Conservation (phyloP, 768 basidiomycete species). For the Kwoniella heveanensis region DNA sequence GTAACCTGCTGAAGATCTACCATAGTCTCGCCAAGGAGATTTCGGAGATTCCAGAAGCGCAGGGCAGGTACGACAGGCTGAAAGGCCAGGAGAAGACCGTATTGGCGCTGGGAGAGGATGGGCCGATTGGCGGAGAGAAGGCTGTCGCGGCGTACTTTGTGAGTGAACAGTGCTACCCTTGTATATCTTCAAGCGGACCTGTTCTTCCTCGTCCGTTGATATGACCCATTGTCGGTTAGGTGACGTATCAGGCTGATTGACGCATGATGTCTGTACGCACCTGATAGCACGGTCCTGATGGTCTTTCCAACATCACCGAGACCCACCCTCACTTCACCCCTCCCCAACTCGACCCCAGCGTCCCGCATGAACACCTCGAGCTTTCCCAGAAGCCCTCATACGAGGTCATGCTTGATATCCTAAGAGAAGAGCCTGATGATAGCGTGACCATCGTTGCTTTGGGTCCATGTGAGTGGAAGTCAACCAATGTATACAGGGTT, state of each 20-base stretch:
- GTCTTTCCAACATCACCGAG: slow-evolving; percentile 55
- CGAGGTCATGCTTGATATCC: slow-evolving; percentile 53
- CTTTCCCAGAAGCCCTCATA: slow-evolving; percentile 37
- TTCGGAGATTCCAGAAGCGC: slow-evolving; percentile 62
- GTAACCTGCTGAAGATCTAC: slow-evolving; percentile 76
- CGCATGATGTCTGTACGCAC: not conserved
- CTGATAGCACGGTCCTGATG: slow-evolving; percentile 56
- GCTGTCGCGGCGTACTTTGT: slow-evolving; percentile 79
- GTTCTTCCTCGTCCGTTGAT: too few relatives aligned
- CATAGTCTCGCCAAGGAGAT: slow-evolving; percentile 63
- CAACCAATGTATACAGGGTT: too few relatives aligned
- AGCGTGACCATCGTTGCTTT: slow-evolving; percentile 54
- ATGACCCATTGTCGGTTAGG: too few relatives aligned
- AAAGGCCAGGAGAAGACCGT: slow-evolving; percentile 61
- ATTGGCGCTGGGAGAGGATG: slow-evolving; percentile 66
- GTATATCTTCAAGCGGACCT: too few relatives aligned
- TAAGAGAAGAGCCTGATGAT: slow-evolving; percentile 42
- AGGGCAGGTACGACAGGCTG: slow-evolving; percentile 67
- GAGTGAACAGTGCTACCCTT: slow-evolving; percentile 20
- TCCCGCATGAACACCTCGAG: slow-evolving; percentile 46
- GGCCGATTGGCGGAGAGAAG: slow-evolving; percentile 70
- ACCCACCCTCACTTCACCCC: slow-evolving; percentile 55
- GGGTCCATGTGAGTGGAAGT: slow-evolving; percentile 51
- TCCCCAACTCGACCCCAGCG: slow-evolving; percentile 20
- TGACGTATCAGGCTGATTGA: not conserved